phyloP scores from a whole-genome alignment of 1,284 basidiomycete species.

The Tilletia horrida region DNA sequence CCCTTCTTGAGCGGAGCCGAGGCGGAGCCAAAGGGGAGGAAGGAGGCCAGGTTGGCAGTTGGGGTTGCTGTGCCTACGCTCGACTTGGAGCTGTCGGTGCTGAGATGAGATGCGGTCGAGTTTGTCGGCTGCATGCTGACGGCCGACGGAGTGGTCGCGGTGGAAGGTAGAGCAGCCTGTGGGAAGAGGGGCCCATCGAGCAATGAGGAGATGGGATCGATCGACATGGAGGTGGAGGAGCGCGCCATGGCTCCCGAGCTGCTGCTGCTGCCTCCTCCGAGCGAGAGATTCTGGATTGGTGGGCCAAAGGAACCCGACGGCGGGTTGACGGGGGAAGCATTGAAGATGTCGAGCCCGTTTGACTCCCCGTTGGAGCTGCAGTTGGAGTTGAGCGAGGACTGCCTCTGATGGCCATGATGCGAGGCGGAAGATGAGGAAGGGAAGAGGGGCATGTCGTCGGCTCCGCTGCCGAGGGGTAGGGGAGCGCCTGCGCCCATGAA shows the following conservation, averaged over 20 bases:
- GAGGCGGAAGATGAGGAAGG: background rate
- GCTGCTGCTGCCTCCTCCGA: background rate
- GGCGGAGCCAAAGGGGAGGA: background rate
- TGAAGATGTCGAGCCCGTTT: constrained; percentile 4
- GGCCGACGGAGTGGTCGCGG: background rate
- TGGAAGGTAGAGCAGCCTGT: background rate
- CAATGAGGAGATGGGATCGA: background rate
- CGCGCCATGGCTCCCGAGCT: background rate
- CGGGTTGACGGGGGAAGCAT: constrained; percentile 11
- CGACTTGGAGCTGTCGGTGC: background rate
- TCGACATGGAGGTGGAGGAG: background rate
- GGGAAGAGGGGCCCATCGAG: constrained; percentile 9
- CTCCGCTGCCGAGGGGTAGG: background rate
- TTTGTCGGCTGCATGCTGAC: constrained; percentile 3
- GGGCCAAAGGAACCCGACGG: constrained; percentile 13
- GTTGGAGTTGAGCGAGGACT: background rate
- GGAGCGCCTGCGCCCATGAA: constrained; percentile 13
- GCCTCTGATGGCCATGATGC: background rate
- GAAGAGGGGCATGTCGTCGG: constrained; percentile 6
- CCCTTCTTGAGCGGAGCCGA: background rate
- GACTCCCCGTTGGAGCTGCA: background rate
- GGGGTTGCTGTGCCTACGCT: background rate
- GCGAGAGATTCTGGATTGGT: constrained; percentile 1
- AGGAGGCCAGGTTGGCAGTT: background rate
- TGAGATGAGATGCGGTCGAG: background rate